Conservation (phyloP, 441 rosid species). For the Mallotus japonicus region DNA sequence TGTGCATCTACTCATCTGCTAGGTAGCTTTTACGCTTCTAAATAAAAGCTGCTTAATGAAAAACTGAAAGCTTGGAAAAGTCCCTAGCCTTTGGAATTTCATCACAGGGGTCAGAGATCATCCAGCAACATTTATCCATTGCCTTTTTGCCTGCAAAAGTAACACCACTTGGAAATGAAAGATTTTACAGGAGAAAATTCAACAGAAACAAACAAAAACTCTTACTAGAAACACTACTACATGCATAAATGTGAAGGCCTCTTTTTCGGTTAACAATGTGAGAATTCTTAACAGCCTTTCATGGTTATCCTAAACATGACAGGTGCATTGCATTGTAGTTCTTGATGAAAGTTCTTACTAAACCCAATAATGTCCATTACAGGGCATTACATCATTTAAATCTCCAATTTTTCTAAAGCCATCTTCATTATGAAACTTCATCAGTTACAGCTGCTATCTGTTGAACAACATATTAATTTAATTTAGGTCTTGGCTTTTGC, state of each 20-base stretch:
- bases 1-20: conserved; percentile 5
- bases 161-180: not conserved
- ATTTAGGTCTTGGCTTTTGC: too few relatives aligned
- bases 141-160: conserved; percentile 28
- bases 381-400: too few relatives aligned
- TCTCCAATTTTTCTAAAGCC: not conserved
- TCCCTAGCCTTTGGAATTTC: not conserved
- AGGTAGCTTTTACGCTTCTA: conserved; percentile 4
- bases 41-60: not conserved
- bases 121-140: conserved; percentile 29
- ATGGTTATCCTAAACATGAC: not conserved
- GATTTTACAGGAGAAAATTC: not conserved
- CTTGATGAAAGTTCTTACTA: not conserved
- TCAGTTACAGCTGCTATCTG: too few relatives aligned
- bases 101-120: not conserved
- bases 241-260: not conserved
- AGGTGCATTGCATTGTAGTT: not conserved
- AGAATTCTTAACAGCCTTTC: not conserved
- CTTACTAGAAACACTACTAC: not conserved
- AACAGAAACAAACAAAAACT: not conserved
- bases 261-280: too few relatives aligned
- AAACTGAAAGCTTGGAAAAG: not conserved
- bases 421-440: not conserved
- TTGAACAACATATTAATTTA: too few relatives aligned
- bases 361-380: not conserved